Percentiles rank a stretch among this genome's conserved stretches.
Conservation (phyloP, 148 eudicot species). For the Spergularia marina region DNA sequence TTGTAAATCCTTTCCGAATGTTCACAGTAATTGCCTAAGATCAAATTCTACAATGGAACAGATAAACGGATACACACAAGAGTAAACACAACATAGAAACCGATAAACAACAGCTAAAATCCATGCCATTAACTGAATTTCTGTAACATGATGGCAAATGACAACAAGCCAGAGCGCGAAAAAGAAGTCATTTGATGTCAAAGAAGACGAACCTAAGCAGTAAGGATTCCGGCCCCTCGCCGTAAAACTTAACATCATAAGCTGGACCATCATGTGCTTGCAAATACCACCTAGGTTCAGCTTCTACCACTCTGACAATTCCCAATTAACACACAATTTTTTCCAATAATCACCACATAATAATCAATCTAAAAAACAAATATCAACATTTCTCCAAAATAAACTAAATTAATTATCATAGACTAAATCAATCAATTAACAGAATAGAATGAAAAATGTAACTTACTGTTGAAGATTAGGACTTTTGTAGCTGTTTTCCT, state of each 20-base stretch:
- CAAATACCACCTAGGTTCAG: constrained; percentile 58
- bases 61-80: background rate
- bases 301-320: constrained; percentile 31
- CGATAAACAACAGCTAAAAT: too few relatives aligned
- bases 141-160: background rate
- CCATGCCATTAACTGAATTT: too few relatives aligned
- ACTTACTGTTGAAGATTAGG: constrained; percentile 46
- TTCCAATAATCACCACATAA: background rate
- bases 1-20: background rate
- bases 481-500: constrained; percentile 42
- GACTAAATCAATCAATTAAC: background rate
- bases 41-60: background rate
- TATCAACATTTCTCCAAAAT: too few relatives aligned
- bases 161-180: background rate
- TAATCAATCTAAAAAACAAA: background rate
- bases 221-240: constrained; percentile 53
- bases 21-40: background rate
- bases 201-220: constrained; percentile 59
- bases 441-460: background rate
- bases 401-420: too few relatives aligned
- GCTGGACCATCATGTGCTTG: constrained; percentile 93
- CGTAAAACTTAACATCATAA: constrained; percentile 87
- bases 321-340: constrained; percentile 30
- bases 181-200: background rate
- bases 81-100: background rate